Base-by-base conservation (phyloP, 805 yeast species). In the Diddensiella caesifluorescens region DNA sequence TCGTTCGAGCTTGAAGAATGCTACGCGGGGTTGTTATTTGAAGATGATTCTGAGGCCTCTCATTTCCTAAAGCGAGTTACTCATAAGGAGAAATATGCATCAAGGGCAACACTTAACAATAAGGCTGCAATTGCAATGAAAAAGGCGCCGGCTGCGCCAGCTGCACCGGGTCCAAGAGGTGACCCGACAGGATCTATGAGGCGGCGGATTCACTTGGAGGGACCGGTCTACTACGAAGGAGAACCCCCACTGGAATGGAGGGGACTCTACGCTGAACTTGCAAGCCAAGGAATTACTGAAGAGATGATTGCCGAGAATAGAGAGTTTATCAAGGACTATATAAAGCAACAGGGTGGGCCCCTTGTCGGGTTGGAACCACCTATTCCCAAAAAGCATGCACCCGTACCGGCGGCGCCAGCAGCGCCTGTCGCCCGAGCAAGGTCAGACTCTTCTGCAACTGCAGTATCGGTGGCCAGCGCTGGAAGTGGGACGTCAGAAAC, bases 1-100 rank as follows among this genome's bases (percentile, higher is more conserved):
- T 73, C 94, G 4, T 92, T 92, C 65, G 98, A 92, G 66, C 69
- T 87, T 35, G 97, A 92, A 53, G 94, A 85, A 18, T 89, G 95
- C 59, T 72, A 71, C 39, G 88, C 79, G 7, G 98, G 97, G 0
- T 68, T 92, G 18, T 64, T 92, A 39, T 92, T 92, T 61, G 95
- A 88, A 52, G 96, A 90, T 64, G 77, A 83, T 42, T 70, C 68
- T 39, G 98, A 92, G 53, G 97, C 97, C 0, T 67, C 84, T 3
- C 90, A 83, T 55, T 88, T 92, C 67, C 71, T 67, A 60, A 90
- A 89, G 60, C 73, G 87, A 47, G 88, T 92, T 2, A 69, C 76
- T 10, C 68, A 74, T 36, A 74, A 90, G 48, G 82, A 79, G 42
- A 90, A 87, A 60, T 79, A 88, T 62, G 97, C 83, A 1, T 81